These are phyloP conservation scores for Oidium heveae DNA, from an alignment of 2,329 filamentous ascomycete species.

Conservation along the genomic window DNA sequence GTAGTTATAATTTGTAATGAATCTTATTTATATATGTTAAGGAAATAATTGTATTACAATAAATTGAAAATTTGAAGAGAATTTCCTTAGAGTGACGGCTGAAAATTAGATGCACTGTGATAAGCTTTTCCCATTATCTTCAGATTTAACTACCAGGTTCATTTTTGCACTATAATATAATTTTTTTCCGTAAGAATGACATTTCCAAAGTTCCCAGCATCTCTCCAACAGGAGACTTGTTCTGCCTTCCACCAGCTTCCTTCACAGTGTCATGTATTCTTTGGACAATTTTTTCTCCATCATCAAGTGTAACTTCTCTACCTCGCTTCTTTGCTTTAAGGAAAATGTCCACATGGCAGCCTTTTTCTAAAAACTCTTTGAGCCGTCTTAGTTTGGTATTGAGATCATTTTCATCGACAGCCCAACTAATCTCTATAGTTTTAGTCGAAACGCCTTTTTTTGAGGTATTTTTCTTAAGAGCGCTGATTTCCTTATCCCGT, in stretches of 20 bases:
- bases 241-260: conserved; percentile 19
- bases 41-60: no score
- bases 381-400: conserved; percentile 43
- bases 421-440: conserved; percentile 77
- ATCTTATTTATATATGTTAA: no score
- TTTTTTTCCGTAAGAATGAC: background rate
- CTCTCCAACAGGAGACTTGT: conserved; percentile 10
- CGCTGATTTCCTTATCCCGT: conserved; percentile 14
- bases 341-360: conserved; percentile 48
- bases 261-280: conserved; percentile 18
- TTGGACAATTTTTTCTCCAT: conserved; percentile 32
- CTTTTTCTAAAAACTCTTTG: conserved; percentile 44
- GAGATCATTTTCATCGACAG: conserved; percentile 53
- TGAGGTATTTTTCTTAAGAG: conserved; percentile 19
- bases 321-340: conserved; percentile 42
- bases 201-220: background rate
- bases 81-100: no score
- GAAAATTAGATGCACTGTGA: no score
- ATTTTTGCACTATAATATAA: no score
- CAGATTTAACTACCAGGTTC: no score
- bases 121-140: no score
- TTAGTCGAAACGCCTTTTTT: conserved; percentile 25
- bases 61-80: no score
- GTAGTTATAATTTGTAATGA: no score
- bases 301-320: conserved; percentile 30